Evolutionary conservation across 208 protist genomes (phyloP), one percentile per base, ranked within the genome.

Genomic region (Naegleria lovaniensis): DNA sequence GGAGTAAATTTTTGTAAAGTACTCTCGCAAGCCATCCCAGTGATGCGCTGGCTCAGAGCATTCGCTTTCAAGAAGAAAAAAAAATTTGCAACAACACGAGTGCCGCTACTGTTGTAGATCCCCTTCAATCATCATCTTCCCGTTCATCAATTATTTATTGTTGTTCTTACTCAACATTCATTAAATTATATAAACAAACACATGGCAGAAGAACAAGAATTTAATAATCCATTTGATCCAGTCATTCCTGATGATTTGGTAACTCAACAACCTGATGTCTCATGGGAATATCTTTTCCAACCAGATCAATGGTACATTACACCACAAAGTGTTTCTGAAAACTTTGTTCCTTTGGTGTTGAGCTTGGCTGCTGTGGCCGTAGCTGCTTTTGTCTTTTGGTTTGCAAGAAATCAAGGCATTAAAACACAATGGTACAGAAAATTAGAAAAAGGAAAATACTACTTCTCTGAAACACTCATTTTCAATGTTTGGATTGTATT

Each of bases 261-360:
- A 4, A 67, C 55, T 29, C 76, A 38, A 84, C 29, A 84, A 87
- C 40, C 85, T 40, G 85, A 89, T 29, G 85, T 89, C 2, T 48
- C 11, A 51, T 89, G 41, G 85, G 48, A 89, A 29, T 67, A 67
- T 11, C 41, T 89, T 16, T 89, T 89, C 29, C 48, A 89, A 67
- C 25, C 33, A 38, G n/a, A 38, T 67, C 33, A 52, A 67, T 89
- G 85, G 85, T 89, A 89, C 25, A 67, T 89, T 38, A 89, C 41
- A 40, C 85, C 19, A 38, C n/a, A 67, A 55, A 48, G 38, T 11
- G 13, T 89, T 40, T 19, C 85, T 36, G 48, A 89, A 40, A 33
- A 89, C n/a, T 89, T n/a, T 9, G 11, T 67, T 22, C 19, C 85
- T 25, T 25, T 89, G 11, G 25, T 67, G 22, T 19, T 40, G 22